These are phyloP conservation scores for Hemisphaericaspora nanyangensis DNA, from an alignment of 805 yeast species.

Conservation along the genomic window DNA sequence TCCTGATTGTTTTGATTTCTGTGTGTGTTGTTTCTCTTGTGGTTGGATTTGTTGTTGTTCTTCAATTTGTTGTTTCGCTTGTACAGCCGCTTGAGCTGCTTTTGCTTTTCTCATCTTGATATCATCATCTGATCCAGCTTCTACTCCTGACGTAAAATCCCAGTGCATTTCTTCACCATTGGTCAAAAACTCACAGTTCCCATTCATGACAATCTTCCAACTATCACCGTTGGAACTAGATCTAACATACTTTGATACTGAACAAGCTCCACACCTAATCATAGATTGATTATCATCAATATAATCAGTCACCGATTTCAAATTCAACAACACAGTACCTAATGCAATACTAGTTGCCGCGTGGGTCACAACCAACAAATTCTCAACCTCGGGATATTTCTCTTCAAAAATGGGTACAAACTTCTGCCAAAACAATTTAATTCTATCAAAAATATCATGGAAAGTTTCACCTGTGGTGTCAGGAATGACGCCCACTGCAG, in stretches of 20 bases:
- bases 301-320: slow-evolving; percentile 46
- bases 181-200: slow-evolving; percentile 64
- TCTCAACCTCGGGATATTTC: slow-evolving; percentile 55
- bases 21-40: slow-evolving; percentile 13
- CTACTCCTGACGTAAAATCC: slow-evolving; percentile 72
- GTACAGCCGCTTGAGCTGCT: slow-evolving; percentile 68
- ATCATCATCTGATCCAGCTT: slow-evolving; percentile 90
- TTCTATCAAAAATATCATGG: slow-evolving; percentile 62
- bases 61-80: slow-evolving; percentile 36
- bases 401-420: slow-evolving; percentile 58
- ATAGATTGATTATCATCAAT: slow-evolving; percentile 39
- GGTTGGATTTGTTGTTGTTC: slow-evolving; percentile 1
- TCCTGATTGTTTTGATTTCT: neutral
- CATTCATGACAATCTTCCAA: slow-evolving; percentile 70
- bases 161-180: slow-evolving; percentile 92
- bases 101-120: slow-evolving; percentile 47
- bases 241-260: slow-evolving; percentile 58
- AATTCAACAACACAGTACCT: slow-evolving; percentile 70
- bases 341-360: slow-evolving; percentile 91
- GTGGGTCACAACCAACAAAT: slow-evolving; percentile 77
- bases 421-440: slow-evolving; percentile 47
- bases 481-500: slow-evolving; percentile 60
- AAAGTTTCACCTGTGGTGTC: slow-evolving; percentile 69
- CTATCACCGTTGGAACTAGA: slow-evolving; percentile 17
- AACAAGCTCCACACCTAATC: slow-evolving; percentile 78